Evolutionary conservation across 352 stramenopile species (phyloP).

Genomic region (Globisporangium rhizosaccharum): DNA sequence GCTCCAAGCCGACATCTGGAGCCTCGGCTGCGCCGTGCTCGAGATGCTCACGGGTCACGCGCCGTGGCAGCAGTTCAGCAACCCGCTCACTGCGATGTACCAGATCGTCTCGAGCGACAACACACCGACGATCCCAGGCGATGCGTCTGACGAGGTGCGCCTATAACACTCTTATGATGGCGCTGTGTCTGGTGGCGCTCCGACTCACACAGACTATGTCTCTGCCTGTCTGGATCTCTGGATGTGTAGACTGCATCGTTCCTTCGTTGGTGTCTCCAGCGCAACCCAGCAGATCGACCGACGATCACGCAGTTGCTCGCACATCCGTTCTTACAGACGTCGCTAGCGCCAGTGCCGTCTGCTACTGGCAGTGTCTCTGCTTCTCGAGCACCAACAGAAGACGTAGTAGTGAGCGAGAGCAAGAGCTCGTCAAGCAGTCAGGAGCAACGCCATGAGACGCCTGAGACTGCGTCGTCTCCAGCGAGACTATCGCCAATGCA

Average conservation of each 20-base stretch:
- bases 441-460: constrained; percentile 1
- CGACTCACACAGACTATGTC: neutral
- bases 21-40: constrained; percentile 87
- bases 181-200: neutral
- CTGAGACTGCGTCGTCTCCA: too few relatives aligned
- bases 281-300: constrained; percentile 68
- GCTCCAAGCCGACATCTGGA: constrained; percentile 92
- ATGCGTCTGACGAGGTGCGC: constrained; percentile 50
- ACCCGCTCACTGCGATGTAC: constrained; percentile 90
- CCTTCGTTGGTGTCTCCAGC: constrained; percentile 55
- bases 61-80: constrained; percentile 88
- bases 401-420: neutral
- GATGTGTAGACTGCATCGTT: constrained; percentile 43
- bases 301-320: constrained; percentile 85
- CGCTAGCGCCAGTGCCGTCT: neutral
- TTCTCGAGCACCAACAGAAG: neutral
- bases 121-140: constrained; percentile 49
- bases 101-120: constrained; percentile 76
- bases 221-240: neutral
- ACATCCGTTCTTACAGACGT: constrained; percentile 82
- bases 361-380: neutral
- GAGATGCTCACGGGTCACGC: constrained; percentile 91
- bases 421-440: constrained; percentile 1
- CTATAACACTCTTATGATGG: neutral
- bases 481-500: too few relatives aligned